Base-by-base conservation (phyloP, 2,329 filamentous ascomycete species). In the Arthrobotrys megalospora region DNA sequence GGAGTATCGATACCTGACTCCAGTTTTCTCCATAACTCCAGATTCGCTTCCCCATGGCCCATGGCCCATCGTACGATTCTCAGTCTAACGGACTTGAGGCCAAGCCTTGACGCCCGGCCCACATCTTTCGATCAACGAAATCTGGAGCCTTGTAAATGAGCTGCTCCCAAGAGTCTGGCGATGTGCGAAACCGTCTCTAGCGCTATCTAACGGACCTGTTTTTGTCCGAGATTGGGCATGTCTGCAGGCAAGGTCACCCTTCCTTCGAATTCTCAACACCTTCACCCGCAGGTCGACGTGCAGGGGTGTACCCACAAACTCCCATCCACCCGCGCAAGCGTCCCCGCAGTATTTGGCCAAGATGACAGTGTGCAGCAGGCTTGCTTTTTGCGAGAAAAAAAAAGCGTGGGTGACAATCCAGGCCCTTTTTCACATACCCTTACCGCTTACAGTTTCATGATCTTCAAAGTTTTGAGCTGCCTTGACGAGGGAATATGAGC, bases 391-490 rank as follows among this genome's bases (percentile, higher is more conserved):
- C 12, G 43, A 19, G n/a, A 28, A 53, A 53, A 55, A 43, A 60
- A 14, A 60, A 19, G 47, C 63, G 72, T 67, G 65, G 50, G 62
- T 47, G 66, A 66, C 66, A 68, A 77, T 71, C 73, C 66, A 67
- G 66, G 64, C 66, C 63, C 21, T 52, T 67, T 65, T 66, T 67
- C 32, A 53, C 63, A 62, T 66, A 71, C 73, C 73, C 62, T 53
- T 32, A 66, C 66, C 66, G 66, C 73, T 70, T 72, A 67, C 75
- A 72, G 75, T 71, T 71, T 78, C 75, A 68, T 63, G 67, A 78
- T 78, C 75, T 67, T 78, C 75, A 65, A 24, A 70, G 65, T 78
- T 72, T 60, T 47, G 75, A 78, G 75, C 62, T 78, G 67, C 75
- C 75, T 63, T n/a, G 66, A 71, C 48, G 52, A 71, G 67, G 58